Evolutionary conservation across 805 yeast species (phyloP), one percentile per base, ranked within the genome.

Genomic region (Blastobotrys parvus): DNA sequence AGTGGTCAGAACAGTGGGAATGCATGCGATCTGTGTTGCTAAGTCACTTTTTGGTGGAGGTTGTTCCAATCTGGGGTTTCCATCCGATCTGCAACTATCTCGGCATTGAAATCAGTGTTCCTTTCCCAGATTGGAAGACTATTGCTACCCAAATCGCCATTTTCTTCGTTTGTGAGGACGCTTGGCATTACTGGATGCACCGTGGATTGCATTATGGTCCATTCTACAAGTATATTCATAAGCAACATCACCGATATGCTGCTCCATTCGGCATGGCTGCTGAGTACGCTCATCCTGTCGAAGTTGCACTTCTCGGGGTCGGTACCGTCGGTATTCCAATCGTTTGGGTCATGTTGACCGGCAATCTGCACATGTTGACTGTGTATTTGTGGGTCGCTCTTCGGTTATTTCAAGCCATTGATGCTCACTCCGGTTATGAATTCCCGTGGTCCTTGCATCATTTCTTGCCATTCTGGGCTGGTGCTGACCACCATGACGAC

Each of bases 251-350:
- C 69, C 80, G 89, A 64, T 90, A 89, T 62, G 95, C 97, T 18
- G 97, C 97, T 36, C 98, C 98, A 37, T 90, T 90, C 59, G 98
- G 98, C 31, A 69, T 90, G 46, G 81, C 97, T 47, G 97, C 97
- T 39, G 98, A 90, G 69, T 90, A 90, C 62, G 97, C 97, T 25
- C 97, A 90, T 61, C 97, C 98, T 15, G 72, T 83, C 23, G 98
- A 90, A 68, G 95, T 90, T 27, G 76, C 85, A 69, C 72, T 86
- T 41, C 70, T 90, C 48, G 98, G 98, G 42, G 76, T 86, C 51
- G 98, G 98, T 50, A 90, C 98, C 34, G 95, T 90, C 33, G 97
- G 97, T 47, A 79, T 87, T 67, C 98, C 98, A 45, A 78, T 90
- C 45, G 61, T 84, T 38, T 85, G 86, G 73, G 88, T 87, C 51